A percentile compares a stretch with the other conserved stretches of the same genome.
phyloP scores from a whole-genome alignment of 129 eudicot genomes.

The Logfia minima region DNA sequence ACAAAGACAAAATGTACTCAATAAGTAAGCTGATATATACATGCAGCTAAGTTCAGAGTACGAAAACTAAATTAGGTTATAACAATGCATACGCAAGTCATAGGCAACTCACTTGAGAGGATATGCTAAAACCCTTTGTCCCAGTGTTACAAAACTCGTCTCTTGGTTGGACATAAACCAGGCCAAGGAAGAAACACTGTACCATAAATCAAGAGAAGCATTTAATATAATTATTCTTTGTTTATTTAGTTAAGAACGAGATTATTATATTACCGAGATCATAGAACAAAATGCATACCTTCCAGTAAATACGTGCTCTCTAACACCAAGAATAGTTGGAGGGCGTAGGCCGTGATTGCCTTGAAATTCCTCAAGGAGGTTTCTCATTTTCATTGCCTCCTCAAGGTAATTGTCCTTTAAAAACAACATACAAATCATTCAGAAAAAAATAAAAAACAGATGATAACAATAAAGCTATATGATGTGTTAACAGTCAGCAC shows the following conservation, averaged over 20 bases:
- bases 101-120: slow-evolving; percentile 80
- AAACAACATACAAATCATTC: slow-evolving; percentile 2
- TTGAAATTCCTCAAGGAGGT: slow-evolving; percentile 86
- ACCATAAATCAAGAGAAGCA: slow-evolving; percentile 24
- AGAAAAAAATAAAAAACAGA: background rate
- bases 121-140: slow-evolving; percentile 93
- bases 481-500: background rate
- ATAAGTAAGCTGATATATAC: slow-evolving; percentile 3
- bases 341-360: slow-evolving; percentile 84
- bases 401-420: slow-evolving; percentile 95
- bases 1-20: background rate
- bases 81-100: slow-evolving; percentile 9
- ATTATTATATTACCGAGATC: background rate
- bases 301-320: slow-evolving; percentile 98
- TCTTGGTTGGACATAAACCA: slow-evolving; percentile 99
- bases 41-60: slow-evolving; percentile 1
- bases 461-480: background rate
- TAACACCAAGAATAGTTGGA: slow-evolving; percentile 97
- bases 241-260: background rate
- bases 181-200: slow-evolving; percentile 98
- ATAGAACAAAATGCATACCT: slow-evolving; percentile 48
- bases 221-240: background rate
- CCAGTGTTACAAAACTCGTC: slow-evolving; percentile 96
- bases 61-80: background rate
- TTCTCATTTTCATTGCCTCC: slow-evolving; percentile 96